These are phyloP conservation scores for Backusella mclennaniae DNA, from an alignment of 192 early-diverging fungal genomes.

Conservation along the genomic window DNA sequence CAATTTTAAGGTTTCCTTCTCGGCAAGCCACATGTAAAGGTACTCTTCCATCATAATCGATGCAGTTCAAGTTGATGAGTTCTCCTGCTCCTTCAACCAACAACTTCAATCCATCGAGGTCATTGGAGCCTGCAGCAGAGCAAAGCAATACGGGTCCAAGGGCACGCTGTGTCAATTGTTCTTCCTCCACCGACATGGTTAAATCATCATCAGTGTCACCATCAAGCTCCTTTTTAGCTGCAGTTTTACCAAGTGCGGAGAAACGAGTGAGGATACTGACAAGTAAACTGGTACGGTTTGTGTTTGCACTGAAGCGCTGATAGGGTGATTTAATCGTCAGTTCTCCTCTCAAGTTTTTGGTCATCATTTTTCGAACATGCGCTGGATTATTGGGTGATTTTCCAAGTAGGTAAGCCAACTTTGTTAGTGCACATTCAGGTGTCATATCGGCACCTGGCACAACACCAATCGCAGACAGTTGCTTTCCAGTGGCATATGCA, in stretches of 20 bases:
- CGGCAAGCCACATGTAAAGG: conserved; percentile 87
- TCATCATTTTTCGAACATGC: conserved; percentile 77
- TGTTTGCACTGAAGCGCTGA: conserved; percentile 65
- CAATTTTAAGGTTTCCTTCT: conserved; percentile 69
- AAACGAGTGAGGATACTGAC: conserved; percentile 48
- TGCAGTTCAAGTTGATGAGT: conserved; percentile 61
- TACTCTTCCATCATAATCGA: conserved; percentile 80
- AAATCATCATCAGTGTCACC: background rate
- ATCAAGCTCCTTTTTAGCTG: conserved; percentile 7
- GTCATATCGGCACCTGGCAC: conserved; percentile 95
- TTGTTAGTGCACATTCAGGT: conserved; percentile 93
- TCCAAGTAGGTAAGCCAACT: conserved; percentile 90
- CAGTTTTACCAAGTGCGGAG: conserved; percentile 21
- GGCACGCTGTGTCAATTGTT: conserved; percentile 68
- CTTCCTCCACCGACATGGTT: conserved; percentile 45
- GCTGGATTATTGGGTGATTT: conserved; percentile 37
- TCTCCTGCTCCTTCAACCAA: conserved; percentile 60
- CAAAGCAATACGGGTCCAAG: conserved; percentile 85
- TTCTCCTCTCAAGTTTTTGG: conserved; percentile 88
- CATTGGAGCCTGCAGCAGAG: conserved; percentile 81
- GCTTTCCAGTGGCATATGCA: conserved; percentile 87
- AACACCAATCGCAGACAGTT: conserved; percentile 74
- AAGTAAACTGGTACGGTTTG: conserved; percentile 53
- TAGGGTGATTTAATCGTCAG: conserved; percentile 69
- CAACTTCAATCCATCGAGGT: conserved; percentile 73